A percentile compares a stretch with the other conserved stretches of the same genome.
Evolutionary conservation across 169 alveolate genomes (phyloP).

Genomic region (Cryptosporidium tyzzeri): DNA sequence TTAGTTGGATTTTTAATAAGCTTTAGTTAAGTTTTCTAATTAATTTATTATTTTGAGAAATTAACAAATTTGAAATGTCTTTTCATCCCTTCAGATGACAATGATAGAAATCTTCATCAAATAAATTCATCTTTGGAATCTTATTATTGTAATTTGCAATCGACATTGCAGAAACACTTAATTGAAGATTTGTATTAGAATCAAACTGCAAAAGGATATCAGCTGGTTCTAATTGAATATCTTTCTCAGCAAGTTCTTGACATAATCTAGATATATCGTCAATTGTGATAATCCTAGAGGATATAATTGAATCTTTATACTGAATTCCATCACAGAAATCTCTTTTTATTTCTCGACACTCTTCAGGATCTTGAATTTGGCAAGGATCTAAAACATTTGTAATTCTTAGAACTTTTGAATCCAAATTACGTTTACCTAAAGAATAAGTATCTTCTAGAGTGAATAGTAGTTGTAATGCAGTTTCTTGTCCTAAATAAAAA

Average conservation of each 20-base stretch:
- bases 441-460: neutral
- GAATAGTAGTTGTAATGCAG: neutral
- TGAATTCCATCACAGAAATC: slow-evolving; percentile 28
- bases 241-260: neutral
- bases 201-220: slow-evolving; percentile 54
- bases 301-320: slow-evolving; percentile 27
- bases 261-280: slow-evolving; percentile 11
- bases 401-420: slow-evolving; percentile 32
- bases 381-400: neutral
- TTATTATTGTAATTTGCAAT: slow-evolving; percentile 2
- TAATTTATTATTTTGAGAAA: neutral
- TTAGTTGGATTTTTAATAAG: neutral
- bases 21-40: neutral
- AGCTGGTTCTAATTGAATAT: slow-evolving; percentile 27
- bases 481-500: neutral
- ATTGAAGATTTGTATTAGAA: slow-evolving; percentile 32
- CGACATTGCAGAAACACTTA: slow-evolving; percentile 14
- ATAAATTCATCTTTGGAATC: slow-evolving; percentile 3
- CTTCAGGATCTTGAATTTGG: slow-evolving; percentile 10
- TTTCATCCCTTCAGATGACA: slow-evolving; percentile 2
- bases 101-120: slow-evolving; percentile 35
- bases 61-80: neutral
- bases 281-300: slow-evolving; percentile 10
- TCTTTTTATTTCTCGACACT: neutral
- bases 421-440: neutral